A percentile compares a stretch with the other conserved stretches of the same genome.
Conservation (phyloP, 2,329 filamentous ascomycete species). For the Hortaea werneckii region DNA sequence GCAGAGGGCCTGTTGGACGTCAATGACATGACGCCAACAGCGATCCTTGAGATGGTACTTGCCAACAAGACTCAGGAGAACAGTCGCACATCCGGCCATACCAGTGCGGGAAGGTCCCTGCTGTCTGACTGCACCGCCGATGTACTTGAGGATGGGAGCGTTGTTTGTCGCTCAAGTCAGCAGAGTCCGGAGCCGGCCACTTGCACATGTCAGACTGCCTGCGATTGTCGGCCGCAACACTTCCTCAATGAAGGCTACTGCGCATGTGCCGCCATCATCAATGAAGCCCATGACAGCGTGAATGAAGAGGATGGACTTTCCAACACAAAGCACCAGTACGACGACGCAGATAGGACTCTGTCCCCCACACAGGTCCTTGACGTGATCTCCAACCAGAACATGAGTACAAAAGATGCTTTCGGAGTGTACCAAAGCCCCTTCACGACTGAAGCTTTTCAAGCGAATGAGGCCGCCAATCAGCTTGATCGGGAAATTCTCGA, state of each 20-base stretch:
- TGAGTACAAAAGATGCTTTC: background rate
- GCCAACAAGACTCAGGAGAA: conserved; percentile 3
- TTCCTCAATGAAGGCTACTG: background rate
- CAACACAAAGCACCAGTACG: background rate
- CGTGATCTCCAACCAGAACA: background rate
- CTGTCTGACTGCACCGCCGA: background rate
- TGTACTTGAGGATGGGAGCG: background rate
- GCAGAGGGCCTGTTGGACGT: conserved; percentile 5
- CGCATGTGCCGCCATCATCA: background rate
- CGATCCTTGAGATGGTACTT: conserved; percentile 5
- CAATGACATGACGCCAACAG: conserved; percentile 2
- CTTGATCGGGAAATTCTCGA: conserved; percentile 1
- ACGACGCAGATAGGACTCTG: background rate
- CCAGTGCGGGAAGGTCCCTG: background rate
- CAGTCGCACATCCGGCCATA: background rate
- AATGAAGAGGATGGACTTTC: background rate
- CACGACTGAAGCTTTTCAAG: background rate
- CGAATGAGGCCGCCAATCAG: background rate
- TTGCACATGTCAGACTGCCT: background rate
- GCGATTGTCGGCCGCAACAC: background rate
- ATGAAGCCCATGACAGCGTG: background rate
- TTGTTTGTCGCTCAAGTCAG: background rate
- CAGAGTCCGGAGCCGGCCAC: background rate
- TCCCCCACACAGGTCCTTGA: background rate
- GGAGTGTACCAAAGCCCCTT: background rate